These are phyloP conservation scores for Candida tammaniensis DNA, from an alignment of 805 yeast species.

Conservation along the genomic window DNA sequence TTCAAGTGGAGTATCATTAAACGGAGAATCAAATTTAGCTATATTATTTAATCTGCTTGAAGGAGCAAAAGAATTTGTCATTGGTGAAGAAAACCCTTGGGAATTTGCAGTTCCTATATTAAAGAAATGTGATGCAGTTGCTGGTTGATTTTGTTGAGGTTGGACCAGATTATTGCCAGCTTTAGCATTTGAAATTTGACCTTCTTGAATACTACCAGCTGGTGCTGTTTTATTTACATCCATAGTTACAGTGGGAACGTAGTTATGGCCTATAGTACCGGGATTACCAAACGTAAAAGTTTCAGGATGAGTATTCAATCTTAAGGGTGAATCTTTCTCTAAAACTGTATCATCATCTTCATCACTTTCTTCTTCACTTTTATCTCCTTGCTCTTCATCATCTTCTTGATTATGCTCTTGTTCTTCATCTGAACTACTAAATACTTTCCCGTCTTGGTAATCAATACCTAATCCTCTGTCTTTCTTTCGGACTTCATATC, in stretches of 20 bases:
- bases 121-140: not conserved
- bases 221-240: conserved; percentile 1
- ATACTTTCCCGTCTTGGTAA: conserved; percentile 10
- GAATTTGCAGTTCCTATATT: conserved; percentile 7
- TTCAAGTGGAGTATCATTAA: conserved; percentile 13
- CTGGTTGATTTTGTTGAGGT: conserved; percentile 1
- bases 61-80: conserved; percentile 5
- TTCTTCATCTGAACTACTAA: conserved; percentile 11
- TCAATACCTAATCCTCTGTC: conserved; percentile 14
- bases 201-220: no score
- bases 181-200: no score
- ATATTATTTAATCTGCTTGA: conserved; percentile 8
- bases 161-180: no score
- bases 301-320: conserved; percentile 22
- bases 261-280: conserved; percentile 7
- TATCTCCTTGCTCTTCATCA: conserved; percentile 9
- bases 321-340: conserved; percentile 24
- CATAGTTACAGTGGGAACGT: conserved; percentile 5
- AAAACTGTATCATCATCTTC: conserved; percentile 32
- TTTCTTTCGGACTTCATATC: conserved; percentile 16
- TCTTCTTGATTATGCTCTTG: conserved; percentile 7
- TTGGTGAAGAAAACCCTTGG: conserved; percentile 18
- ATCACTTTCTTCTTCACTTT: conserved; percentile 27
- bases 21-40: conserved; percentile 18
- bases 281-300: conserved; percentile 11